Evolutionary conservation across 208 protist genomes (phyloP).

Genomic region (Trypanosoma brucei): DNA sequence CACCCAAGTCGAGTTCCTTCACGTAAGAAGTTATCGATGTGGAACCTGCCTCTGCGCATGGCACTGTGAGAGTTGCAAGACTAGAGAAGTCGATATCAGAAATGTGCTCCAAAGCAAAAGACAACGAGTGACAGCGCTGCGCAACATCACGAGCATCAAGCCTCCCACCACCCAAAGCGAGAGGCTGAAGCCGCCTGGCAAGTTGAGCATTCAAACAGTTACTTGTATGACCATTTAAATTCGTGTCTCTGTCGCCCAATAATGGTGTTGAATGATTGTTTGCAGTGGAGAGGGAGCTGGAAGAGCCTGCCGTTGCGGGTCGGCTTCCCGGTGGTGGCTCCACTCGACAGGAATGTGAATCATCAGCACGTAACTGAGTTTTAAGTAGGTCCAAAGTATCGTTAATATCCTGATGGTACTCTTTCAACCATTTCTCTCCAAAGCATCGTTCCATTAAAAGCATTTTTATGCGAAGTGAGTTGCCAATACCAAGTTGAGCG

Average conservation of each 20-base stretch:
- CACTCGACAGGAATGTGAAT: not conserved
- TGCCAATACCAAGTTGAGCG: not conserved
- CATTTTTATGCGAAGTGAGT: not conserved
- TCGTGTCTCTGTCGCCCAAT: not conserved
- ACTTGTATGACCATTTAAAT: not conserved
- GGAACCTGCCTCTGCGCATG: slow-evolving; percentile 1
- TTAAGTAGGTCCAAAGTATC: not conserved
- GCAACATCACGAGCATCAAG: slow-evolving; percentile 23
- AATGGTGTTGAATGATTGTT: not conserved
- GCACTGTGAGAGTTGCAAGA: slow-evolving; percentile 22
- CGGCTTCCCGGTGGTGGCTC: slow-evolving; percentile 4
- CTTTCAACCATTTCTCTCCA: not conserved
- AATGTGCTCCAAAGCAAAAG: slow-evolving; percentile 63
- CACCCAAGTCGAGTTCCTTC: slow-evolving; percentile 61
- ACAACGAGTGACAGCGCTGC: slow-evolving; percentile 40
- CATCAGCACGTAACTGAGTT: not conserved
- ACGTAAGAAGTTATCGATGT: slow-evolving; percentile 21
- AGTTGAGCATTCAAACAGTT: slow-evolving; percentile 24
- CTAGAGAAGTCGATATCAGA: slow-evolving; percentile 35
- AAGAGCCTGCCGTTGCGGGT: not conserved
- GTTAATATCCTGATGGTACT: not conserved
- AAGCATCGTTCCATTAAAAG: not conserved
- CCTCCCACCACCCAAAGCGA: slow-evolving; percentile 32
- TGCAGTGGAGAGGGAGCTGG: not conserved
- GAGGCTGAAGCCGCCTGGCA: slow-evolving; percentile 33